These are phyloP conservation scores for Phytophthora citrophthora DNA, from an alignment of 352 stramenopile genomes.

Conservation along the genomic window DNA sequence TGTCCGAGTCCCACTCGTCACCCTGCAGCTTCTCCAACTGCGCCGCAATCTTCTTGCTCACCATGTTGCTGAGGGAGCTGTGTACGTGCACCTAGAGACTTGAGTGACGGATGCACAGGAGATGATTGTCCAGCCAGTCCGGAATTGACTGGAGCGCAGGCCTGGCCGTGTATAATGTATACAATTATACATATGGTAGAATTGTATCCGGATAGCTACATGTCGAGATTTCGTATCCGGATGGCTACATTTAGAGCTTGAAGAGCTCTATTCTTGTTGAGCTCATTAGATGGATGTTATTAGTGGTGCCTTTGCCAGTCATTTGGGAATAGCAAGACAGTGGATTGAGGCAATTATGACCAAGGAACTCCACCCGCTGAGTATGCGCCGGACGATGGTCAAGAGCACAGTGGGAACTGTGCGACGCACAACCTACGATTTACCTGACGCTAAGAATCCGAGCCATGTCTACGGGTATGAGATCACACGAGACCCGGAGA, in stretches of 20 bases:
- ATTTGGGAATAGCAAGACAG: not conserved
- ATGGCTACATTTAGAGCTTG: slow-evolving; percentile 11
- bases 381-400: slow-evolving; percentile 82
- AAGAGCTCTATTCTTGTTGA: slow-evolving; percentile 11
- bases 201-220: slow-evolving; percentile 10
- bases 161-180: not conserved
- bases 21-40: slow-evolving; percentile 85
- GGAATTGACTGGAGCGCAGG: slow-evolving; percentile 28
- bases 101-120: not conserved
- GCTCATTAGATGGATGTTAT: slow-evolving; percentile 6
- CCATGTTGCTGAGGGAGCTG: slow-evolving; percentile 18
- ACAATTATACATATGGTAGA: not conserved
- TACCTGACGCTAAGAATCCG: slow-evolving; percentile 67
- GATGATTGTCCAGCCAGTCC: slow-evolving; percentile 15
- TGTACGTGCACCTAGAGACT: not conserved
- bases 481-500: slow-evolving; percentile 73
- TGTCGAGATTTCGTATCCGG: not conserved
- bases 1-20: slow-evolving; percentile 89
- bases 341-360: slow-evolving; percentile 13
- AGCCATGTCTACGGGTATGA: slow-evolving; percentile 76
- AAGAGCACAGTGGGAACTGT: slow-evolving; percentile 79
- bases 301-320: not conserved
- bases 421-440: slow-evolving; percentile 64
- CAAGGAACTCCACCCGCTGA: slow-evolving; percentile 41
- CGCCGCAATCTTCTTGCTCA: slow-evolving; percentile 80